Evolutionary conservation across 2,329 filamentous ascomycete genomes (phyloP).

Genomic region (Aspergillus transmontanensis): DNA sequence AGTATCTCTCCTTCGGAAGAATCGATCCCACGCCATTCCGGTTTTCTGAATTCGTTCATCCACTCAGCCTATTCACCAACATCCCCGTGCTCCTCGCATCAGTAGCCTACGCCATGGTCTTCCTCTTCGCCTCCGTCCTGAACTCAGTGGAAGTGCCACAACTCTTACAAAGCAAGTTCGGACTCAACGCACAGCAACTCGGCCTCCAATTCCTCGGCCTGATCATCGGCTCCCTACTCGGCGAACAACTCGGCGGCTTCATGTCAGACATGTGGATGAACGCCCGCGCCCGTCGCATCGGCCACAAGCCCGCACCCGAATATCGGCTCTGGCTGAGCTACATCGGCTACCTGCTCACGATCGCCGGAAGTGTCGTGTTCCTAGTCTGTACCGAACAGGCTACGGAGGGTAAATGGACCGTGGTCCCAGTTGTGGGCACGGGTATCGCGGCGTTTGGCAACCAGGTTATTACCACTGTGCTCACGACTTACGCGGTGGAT

Average conservation of each 20-base stretch:
- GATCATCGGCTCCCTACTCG: constrained; percentile 60
- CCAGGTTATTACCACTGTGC: constrained; percentile 63
- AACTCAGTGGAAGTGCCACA: constrained; percentile 63
- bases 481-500: constrained; percentile 63
- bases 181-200: constrained; percentile 59
- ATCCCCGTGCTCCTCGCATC: constrained; percentile 55
- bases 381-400: constrained; percentile 55
- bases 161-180: constrained; percentile 58
- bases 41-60: constrained; percentile 54
- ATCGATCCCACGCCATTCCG: constrained; percentile 56
- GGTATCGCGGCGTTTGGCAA: constrained; percentile 59
- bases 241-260: constrained; percentile 61
- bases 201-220: constrained; percentile 62
- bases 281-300: constrained; percentile 29
- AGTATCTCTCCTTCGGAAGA: constrained; percentile 48
- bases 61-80: constrained; percentile 49
- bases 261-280: constrained; percentile 61
- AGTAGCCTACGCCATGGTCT: constrained; percentile 59
- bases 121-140: constrained; percentile 57
- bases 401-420: constrained; percentile 50
- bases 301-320: constrained; percentile 51
- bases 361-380: constrained; percentile 60
- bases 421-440: constrained; percentile 59
- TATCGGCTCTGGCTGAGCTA: constrained; percentile 62
- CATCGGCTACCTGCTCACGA: constrained; percentile 52